Evolutionary conservation across 2,329 filamentous ascomycete species (phyloP).

Genomic region (Alternaria arbusti): DNA sequence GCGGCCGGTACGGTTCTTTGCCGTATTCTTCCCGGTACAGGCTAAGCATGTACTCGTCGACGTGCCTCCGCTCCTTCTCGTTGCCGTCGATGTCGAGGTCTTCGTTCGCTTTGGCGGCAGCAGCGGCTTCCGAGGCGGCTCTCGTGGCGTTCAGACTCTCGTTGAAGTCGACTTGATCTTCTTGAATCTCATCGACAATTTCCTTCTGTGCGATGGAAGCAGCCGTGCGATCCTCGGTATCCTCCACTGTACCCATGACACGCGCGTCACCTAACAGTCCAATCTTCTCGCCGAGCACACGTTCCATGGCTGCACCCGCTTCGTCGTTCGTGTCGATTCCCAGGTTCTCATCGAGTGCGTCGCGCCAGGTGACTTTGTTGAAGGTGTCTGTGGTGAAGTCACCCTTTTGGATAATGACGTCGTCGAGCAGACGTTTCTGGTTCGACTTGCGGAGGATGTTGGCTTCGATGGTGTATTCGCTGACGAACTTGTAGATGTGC

Average conservation of each 20-base stretch:
- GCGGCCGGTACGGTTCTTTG: conserved; percentile 41
- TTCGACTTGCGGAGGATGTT: conserved; percentile 97
- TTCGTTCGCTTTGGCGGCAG: conserved; percentile 20
- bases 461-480: conserved; percentile 82
- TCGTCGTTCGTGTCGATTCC: conserved; percentile 61
- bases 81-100: conserved; percentile 23
- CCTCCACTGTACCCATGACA: conserved; percentile 87
- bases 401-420: conserved; percentile 97
- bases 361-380: conserved; percentile 74
- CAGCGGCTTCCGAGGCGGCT: conserved; percentile 26
- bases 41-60: conserved; percentile 47
- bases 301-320: conserved; percentile 82
- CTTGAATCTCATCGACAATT: conserved; percentile 65
- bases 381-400: conserved; percentile 98
- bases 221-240: conserved; percentile 87
- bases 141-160: conserved; percentile 39
- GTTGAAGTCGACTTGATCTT: conserved; percentile 52
- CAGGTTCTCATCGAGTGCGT: conserved; percentile 65
- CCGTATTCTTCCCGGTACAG: conserved; percentile 41
- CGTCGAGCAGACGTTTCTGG: conserved; percentile 96
- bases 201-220: conserved; percentile 89
- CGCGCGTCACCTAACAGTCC: conserved; percentile 65
- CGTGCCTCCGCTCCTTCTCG: conserved; percentile 31
- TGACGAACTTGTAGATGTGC: conserved; percentile 81
- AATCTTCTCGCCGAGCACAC: conserved; percentile 73